These are phyloP conservation scores for Mikania micrantha DNA, from an alignment of 129 eudicot species.

Conservation along the genomic window DNA sequence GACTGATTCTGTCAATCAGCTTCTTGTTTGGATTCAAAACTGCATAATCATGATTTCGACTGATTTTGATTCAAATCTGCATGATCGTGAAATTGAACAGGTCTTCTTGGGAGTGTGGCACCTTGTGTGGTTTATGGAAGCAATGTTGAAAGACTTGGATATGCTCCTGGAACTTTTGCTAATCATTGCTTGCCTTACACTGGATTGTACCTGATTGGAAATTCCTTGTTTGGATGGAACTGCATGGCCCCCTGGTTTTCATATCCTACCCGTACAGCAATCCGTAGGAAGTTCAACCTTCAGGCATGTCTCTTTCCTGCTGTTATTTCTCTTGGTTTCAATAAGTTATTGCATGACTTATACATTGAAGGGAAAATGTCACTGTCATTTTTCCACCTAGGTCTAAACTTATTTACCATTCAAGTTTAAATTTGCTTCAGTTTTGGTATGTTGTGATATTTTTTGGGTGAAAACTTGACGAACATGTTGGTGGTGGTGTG, in stretches of 20 bases:
- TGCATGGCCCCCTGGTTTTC: slow-evolving; percentile 89
- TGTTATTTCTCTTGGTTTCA: background rate
- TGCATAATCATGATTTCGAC: background rate
- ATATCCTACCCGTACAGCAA: slow-evolving; percentile 69
- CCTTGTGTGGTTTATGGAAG: slow-evolving; percentile 94
- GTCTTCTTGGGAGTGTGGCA: slow-evolving; percentile 86
- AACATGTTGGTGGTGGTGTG: background rate
- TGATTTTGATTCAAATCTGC: background rate
- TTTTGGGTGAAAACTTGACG: background rate
- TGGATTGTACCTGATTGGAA: slow-evolving; percentile 68
- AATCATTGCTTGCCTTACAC: slow-evolving; percentile 87
- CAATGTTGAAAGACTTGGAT: slow-evolving; percentile 85
- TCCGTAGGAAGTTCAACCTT: slow-evolving; percentile 83
- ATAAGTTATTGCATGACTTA: background rate
- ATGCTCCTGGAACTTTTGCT: slow-evolving; percentile 72
- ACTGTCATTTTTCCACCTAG: background rate
- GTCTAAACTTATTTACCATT: background rate
- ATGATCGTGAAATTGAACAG: slow-evolving; percentile 27
- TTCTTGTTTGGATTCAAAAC: background rate
- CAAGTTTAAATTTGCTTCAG: background rate
- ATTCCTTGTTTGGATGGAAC: slow-evolving; percentile 69
- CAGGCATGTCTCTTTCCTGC: slow-evolving; percentile 46
- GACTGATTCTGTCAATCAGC: background rate
- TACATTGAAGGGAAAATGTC: background rate
- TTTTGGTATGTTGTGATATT: background rate